Evolutionary conservation across 306 rosid genomes (phyloP).

Genomic region (Macrotyloma uniflorum): DNA sequence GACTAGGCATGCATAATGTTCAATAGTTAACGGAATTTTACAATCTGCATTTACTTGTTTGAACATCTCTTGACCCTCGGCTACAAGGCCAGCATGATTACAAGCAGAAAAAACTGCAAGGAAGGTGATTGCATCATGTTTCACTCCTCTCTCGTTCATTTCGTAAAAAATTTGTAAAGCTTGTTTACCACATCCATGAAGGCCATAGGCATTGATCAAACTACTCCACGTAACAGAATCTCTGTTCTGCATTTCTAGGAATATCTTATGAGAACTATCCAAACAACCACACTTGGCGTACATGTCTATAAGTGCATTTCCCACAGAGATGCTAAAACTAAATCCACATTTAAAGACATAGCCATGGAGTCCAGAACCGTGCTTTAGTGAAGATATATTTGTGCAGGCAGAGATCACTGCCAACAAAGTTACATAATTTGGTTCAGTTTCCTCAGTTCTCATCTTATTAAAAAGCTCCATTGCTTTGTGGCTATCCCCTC

Average conservation of each 20-base stretch:
- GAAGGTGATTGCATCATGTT: slow-evolving; percentile 54
- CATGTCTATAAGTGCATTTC: slow-evolving; percentile 69
- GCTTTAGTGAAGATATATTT: slow-evolving; percentile 46
- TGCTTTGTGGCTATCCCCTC: slow-evolving; percentile 52
- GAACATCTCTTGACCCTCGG: slow-evolving; percentile 59
- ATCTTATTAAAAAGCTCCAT: slow-evolving; percentile 58
- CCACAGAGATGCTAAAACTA: slow-evolving; percentile 45
- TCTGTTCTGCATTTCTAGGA: slow-evolving; percentile 55
- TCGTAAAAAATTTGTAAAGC: slow-evolving; percentile 57
- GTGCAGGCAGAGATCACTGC: slow-evolving; percentile 64
- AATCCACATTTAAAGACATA: slow-evolving; percentile 55
- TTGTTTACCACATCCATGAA: slow-evolving; percentile 64
- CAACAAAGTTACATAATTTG: slow-evolving; percentile 64
- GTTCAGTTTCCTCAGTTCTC: slow-evolving; percentile 54
- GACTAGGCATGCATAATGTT: slow-evolving; percentile 67
- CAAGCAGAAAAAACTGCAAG: slow-evolving; percentile 69
- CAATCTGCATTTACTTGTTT: slow-evolving; percentile 37
- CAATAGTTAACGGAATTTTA: slow-evolving; percentile 40
- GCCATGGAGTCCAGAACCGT: slow-evolving; percentile 54
- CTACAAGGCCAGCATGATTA: slow-evolving; percentile 67
- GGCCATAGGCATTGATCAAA: slow-evolving; percentile 58
- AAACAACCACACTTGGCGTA: slow-evolving; percentile 73
- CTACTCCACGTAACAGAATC: slow-evolving; percentile 70
- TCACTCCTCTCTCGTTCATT: slow-evolving; percentile 58
- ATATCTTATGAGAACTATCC: slow-evolving; percentile 44